A percentile compares a stretch with the other conserved stretches of the same genome.
Conservation (phyloP, 1,139 yeast species). For the Suhomyces bolitotheri region DNA sequence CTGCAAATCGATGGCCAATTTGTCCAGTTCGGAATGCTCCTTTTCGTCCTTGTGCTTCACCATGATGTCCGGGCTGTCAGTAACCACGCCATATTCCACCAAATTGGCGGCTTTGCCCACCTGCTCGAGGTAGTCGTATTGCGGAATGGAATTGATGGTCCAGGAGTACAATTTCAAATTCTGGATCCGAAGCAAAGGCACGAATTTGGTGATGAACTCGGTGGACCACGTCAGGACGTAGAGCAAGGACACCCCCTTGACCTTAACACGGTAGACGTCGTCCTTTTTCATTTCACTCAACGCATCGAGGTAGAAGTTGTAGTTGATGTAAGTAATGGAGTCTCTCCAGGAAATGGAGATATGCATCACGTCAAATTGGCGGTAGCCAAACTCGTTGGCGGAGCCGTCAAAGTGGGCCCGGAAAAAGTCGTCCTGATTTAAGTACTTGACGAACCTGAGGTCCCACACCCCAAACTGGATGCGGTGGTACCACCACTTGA, state of each 20-base stretch:
- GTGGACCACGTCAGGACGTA: conserved; percentile 43
- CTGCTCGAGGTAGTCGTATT: conserved; percentile 44
- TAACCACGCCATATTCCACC: conserved; percentile 53
- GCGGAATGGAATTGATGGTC: conserved; percentile 68
- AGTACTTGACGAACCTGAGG: conserved; percentile 58
- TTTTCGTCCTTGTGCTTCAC: conserved; percentile 18
- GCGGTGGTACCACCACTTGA: conserved; percentile 64
- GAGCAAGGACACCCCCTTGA: conserved; percentile 42
- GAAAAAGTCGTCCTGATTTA: conserved; percentile 46
- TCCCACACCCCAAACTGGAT: conserved; percentile 84
- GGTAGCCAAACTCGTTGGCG: conserved; percentile 20
- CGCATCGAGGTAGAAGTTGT: conserved; percentile 38
- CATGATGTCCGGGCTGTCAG: conserved; percentile 58
- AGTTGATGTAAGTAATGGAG: conserved; percentile 36
- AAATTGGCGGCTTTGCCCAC: conserved; percentile 30
- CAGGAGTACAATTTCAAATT: conserved; percentile 66
- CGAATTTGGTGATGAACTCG: conserved; percentile 36
- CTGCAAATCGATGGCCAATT: conserved; percentile 10
- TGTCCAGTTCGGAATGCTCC: conserved; percentile 9
- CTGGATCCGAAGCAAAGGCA: conserved; percentile 41
- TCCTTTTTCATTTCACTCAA: conserved; percentile 20
- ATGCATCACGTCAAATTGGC: conserved; percentile 38
- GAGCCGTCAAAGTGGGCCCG: conserved; percentile 19
- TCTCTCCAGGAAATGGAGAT: conserved; percentile 39
- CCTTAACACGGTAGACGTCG: conserved; percentile 25